Evolutionary conservation across 2,329 filamentous ascomycete species (phyloP).

Genomic region (Calonectria naviculata): DNA sequence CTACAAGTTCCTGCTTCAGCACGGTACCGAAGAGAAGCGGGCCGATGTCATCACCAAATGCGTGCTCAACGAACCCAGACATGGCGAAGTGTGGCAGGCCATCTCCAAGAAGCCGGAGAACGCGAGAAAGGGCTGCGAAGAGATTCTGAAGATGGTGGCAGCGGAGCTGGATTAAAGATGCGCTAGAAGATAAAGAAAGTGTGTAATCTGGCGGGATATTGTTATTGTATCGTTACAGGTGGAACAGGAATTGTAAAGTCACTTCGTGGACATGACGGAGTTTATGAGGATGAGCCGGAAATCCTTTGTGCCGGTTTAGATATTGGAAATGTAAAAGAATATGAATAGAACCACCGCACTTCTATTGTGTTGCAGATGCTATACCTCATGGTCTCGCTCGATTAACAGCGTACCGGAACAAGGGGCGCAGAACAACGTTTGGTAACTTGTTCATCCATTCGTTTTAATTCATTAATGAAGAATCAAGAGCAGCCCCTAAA

Average conservation of each 20-base stretch:
- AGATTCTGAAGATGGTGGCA: slow-evolving; percentile 84
- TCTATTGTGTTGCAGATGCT: not conserved
- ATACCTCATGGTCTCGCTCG: not conserved
- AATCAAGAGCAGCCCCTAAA: too few species aligned
- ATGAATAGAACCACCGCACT: not conserved
- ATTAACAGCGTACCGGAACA: too few species aligned
- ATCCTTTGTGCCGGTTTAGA: slow-evolving; percentile 1
- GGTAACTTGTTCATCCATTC: too few species aligned
- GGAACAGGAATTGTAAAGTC: slow-evolving; percentile 8
- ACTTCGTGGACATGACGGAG: slow-evolving; percentile 12
- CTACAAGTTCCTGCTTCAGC: slow-evolving; percentile 90
- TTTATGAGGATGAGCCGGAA: slow-evolving; percentile 9
- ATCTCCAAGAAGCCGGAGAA: slow-evolving; percentile 89
- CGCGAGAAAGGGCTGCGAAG: slow-evolving; percentile 78
- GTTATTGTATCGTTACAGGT: not conserved
- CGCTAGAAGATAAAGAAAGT: not conserved
- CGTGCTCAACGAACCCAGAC: slow-evolving; percentile 84
- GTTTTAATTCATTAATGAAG: too few species aligned
- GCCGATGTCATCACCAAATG: slow-evolving; percentile 86
- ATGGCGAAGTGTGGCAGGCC: slow-evolving; percentile 92
- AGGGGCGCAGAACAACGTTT: too few species aligned
- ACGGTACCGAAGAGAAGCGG: slow-evolving; percentile 94
- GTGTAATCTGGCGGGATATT: not conserved
- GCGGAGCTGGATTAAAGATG: slow-evolving; percentile 49
- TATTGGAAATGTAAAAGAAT: slow-evolving; percentile 10